Conservation (phyloP, 192 early-diverging fungal species). For the Entomortierella beljakovae region DNA sequence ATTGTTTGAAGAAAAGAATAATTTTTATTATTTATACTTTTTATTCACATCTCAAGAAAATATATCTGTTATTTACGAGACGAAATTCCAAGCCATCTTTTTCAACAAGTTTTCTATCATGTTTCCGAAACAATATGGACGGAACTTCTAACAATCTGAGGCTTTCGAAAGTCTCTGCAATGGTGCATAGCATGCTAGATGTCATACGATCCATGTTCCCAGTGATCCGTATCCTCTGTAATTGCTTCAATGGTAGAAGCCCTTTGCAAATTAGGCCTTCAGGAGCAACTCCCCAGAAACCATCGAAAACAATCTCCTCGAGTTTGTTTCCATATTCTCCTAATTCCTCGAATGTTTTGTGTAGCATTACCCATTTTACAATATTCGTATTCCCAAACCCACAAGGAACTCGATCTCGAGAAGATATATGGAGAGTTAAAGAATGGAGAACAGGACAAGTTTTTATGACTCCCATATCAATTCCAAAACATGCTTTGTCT, state of each 20-base stretch:
- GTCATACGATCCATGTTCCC: no score
- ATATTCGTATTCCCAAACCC: background rate
- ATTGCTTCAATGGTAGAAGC: no score
- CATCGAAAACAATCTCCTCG: background rate
- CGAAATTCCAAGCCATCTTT: no score
- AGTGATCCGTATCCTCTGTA: no score
- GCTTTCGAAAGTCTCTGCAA: no score
- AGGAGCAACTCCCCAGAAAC: no score
- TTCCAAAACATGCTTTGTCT: slow-evolving; percentile 11
- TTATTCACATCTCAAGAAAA: background rate
- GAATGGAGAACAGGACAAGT: background rate
- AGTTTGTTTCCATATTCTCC: background rate
- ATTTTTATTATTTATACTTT: background rate
- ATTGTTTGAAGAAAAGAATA: slow-evolving; percentile 20
- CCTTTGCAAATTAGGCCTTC: no score
- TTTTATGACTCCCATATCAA: background rate
- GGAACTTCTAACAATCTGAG: no score
- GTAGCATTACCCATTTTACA: slow-evolving; percentile 3
- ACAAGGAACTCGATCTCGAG: no score
- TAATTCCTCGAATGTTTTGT: background rate
- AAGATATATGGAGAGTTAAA: background rate
- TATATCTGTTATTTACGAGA: background rate
- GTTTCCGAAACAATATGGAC: no score
- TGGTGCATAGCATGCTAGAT: no score
- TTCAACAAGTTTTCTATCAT: no score